A percentile compares a stretch with the other conserved stretches of the same genome.
Conservation (phyloP, 331 rosid genomes). For the Quercus tomentella region DNA sequence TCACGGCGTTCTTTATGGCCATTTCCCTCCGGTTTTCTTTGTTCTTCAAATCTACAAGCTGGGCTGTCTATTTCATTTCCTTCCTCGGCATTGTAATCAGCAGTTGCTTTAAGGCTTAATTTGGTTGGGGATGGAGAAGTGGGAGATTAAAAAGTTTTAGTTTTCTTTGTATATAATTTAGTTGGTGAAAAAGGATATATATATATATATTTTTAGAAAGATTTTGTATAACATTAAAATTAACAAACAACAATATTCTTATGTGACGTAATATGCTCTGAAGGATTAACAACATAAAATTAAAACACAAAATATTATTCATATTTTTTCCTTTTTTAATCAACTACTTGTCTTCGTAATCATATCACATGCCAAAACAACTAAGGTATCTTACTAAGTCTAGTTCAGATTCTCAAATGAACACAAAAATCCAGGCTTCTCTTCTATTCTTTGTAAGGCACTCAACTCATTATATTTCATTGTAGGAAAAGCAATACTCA, state of each 20-base stretch:
- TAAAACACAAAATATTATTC: not conserved
- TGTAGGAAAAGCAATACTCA: not conserved
- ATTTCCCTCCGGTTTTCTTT: not conserved
- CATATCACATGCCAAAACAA: not conserved
- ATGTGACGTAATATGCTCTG: not conserved
- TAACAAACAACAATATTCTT: not conserved
- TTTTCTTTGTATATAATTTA: no score
- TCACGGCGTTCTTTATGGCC: not conserved
- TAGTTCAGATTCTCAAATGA: not conserved
- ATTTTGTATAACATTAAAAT: no score
- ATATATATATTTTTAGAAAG: no score
- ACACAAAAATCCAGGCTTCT: not conserved
- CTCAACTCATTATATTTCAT: not conserved
- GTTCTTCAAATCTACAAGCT: not conserved
- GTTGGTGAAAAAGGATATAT: no score
- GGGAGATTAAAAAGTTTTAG: no score
- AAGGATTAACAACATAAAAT: not conserved
- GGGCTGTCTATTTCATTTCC: not conserved
- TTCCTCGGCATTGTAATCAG: no score
- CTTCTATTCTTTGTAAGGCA: not conserved
- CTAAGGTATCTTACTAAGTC: not conserved
- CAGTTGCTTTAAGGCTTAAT: no score
- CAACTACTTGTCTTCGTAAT: not conserved
- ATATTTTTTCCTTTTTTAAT: not conserved
- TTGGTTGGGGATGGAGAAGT: no score